Evolutionary conservation across 306 rosid genomes (phyloP).

Genomic region (Malus orientalis): DNA sequence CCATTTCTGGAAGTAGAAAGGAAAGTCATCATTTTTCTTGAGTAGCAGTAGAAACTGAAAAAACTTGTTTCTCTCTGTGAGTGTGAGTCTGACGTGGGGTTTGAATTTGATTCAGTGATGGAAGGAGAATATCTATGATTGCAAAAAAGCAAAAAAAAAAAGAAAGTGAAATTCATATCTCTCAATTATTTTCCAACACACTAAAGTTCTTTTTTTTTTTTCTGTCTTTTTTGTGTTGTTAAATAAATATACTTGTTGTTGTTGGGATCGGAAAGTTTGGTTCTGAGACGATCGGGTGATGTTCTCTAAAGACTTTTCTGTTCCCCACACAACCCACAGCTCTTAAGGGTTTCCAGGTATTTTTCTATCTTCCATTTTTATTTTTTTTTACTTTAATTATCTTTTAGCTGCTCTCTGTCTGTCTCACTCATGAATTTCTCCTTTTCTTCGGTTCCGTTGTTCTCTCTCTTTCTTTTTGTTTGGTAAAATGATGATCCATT

Average conservation of each 20-base stretch:
- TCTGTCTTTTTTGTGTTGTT: conserved; percentile 1
- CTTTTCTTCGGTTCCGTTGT: background rate
- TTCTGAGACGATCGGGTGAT: conserved; percentile 33
- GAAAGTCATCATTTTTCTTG: conserved; percentile 23
- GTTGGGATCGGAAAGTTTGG: conserved; percentile 51
- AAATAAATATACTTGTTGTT: conserved; percentile 16
- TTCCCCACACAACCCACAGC: conserved; percentile 38
- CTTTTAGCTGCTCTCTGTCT: background rate
- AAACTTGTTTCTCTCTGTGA: background rate
- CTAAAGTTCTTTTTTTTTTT: background rate
- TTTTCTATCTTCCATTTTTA: conserved; percentile 7
- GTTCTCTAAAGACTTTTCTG: conserved; percentile 33
- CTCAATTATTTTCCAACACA: background rate
- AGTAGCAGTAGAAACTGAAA: background rate
- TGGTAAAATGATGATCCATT: conserved; percentile 10
- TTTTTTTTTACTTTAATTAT: background rate
- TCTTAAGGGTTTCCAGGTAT: conserved; percentile 38
- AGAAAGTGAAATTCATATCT: conserved; percentile 14
- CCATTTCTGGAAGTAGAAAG: conserved; percentile 13
- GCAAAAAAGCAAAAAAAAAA: conserved; percentile 10
- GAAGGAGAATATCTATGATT: conserved; percentile 37
- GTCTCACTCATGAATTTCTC: background rate
- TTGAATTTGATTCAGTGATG: conserved; percentile 34
- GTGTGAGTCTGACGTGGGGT: conserved; percentile 49
- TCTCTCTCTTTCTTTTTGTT: background rate